Percentiles rank a stretch among this genome's conserved stretches.
phyloP scores from a whole-genome alignment of 2,329 filamentous ascomycete species.

The Aspergillus neotritici region DNA sequence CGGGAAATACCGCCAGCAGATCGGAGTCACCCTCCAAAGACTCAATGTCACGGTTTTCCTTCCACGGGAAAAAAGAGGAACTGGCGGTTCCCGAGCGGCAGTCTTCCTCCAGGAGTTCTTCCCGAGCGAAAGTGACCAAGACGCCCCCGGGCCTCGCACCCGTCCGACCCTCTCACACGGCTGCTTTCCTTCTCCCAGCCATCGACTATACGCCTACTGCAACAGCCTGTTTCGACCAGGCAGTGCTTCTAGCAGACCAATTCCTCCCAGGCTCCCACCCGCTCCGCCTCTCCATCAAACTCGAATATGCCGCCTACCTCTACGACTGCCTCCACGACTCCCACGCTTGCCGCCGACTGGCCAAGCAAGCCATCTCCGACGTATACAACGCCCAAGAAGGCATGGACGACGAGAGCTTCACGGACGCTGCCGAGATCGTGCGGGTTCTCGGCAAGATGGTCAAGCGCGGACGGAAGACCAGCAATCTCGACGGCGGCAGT shows the following conservation, averaged over 20 bases:
- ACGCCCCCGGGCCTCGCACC: slow-evolving; percentile 36
- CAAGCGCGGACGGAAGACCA: slow-evolving; percentile 57
- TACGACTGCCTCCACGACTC: slow-evolving; percentile 87
- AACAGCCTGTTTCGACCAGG: slow-evolving; percentile 72
- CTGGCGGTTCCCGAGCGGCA: slow-evolving; percentile 8
- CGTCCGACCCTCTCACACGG: slow-evolving; percentile 29
- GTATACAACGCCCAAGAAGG: slow-evolving; percentile 88
- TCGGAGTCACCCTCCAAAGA: slow-evolving; percentile 17
- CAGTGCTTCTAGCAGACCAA: slow-evolving; percentile 65
- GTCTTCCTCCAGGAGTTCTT: background rate
- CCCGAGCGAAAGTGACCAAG: slow-evolving; percentile 8
- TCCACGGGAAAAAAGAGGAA: slow-evolving; percentile 13
- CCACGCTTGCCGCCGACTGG: slow-evolving; percentile 68
- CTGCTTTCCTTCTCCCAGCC: slow-evolving; percentile 72
- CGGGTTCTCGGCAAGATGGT: slow-evolving; percentile 83
- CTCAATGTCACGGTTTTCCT: slow-evolving; percentile 14
- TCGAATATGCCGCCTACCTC: slow-evolving; percentile 87
- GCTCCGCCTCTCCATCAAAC: slow-evolving; percentile 78
- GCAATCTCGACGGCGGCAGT: slow-evolving; percentile 29
- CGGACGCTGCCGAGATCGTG: slow-evolving; percentile 83
- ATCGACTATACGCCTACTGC: slow-evolving; percentile 80
- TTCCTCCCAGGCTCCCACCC: slow-evolving; percentile 85
- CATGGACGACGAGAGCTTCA: slow-evolving; percentile 93
- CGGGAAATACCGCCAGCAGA: slow-evolving; percentile 22
- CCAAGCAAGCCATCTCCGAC: slow-evolving; percentile 76